Evolutionary conservation across 2,329 filamentous ascomycete genomes (phyloP), one percentile per base, ranked within the genome.

Genomic region (Epichloe aotearoae): DNA sequence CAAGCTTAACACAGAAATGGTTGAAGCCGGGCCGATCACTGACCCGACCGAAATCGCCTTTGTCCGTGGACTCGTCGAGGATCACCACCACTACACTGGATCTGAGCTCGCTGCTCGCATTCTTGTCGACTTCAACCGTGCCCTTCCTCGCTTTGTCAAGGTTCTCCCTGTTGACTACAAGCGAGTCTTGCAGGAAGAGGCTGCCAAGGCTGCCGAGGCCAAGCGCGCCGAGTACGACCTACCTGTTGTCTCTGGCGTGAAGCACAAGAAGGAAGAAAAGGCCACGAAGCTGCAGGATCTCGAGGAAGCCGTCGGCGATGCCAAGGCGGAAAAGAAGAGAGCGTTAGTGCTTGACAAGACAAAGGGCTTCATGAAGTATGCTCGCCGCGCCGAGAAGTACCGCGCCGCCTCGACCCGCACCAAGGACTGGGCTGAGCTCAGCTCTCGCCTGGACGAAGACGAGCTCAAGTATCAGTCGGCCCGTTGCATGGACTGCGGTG

Each of bases 1-100:
- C 60, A 96, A 96, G 78, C 84, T 96, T 71, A 97, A 97, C 72
- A 85, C 83, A 63, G 91, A 97, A 73, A 95, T 97, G 91, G 91
- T 97, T 58, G 90, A 96, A 70, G 82, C 91, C 26, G 86, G 85
- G 46, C 77, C 80, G 8, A 73, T 97, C 43, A 86, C 91, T 55
- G 90, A 96, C 54, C 88, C 88, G 26, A 72, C 82, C 52, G 91
- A 97, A 68, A 88, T 96, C 62, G 88, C 90, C 36, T 96, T 85
- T 66, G 76, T 97, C 33, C 88, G 90, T 58, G 86, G 90, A 55
- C 76, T 96, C 58, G 88, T 97, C 51, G 91, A 97, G 72, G 91
- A 97, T 59, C 91, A 97, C 64, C 89, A 96, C 69, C 91, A 96
- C 69, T 96, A 95, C 76, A 97, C 91, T 52, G 91, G 91, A 53